These are phyloP conservation scores for Trypanosoma avium DNA, from an alignment of 208 protist species.

Conservation along the genomic window DNA sequence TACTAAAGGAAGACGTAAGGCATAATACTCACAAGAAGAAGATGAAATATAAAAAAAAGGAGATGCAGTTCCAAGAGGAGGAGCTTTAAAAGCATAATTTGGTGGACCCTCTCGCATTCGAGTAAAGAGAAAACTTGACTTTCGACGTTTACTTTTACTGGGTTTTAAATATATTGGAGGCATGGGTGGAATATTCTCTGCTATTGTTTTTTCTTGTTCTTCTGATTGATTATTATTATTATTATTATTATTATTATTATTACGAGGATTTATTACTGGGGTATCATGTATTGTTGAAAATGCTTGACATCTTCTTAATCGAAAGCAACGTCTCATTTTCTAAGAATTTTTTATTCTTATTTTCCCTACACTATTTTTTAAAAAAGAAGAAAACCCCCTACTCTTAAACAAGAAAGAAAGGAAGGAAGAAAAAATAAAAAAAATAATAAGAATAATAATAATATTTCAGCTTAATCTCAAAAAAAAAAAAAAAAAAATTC, in stretches of 20 bases:
- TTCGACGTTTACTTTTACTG: slow-evolving; percentile 52
- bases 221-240: too few species aligned
- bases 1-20: slow-evolving; percentile 91
- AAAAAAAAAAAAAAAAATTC: slow-evolving; percentile 1
- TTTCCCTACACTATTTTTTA: background rate
- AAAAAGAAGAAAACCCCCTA: background rate
- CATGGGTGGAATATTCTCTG: too few species aligned
- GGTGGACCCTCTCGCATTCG: slow-evolving; percentile 58
- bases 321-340: background rate
- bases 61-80: slow-evolving; percentile 47
- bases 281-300: background rate
- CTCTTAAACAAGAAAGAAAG: background rate
- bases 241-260: background rate
- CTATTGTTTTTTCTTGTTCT: too few species aligned
- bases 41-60: slow-evolving; percentile 82
- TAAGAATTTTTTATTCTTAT: background rate
- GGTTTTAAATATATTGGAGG: slow-evolving; percentile 78
- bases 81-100: slow-evolving; percentile 30
- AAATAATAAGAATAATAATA: slow-evolving; percentile 6
- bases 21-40: slow-evolving; percentile 94
- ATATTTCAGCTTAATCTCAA: background rate
- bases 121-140: slow-evolving; percentile 76
- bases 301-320: background rate
- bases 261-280: background rate
- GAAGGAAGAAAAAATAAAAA: slow-evolving; percentile 15